These are phyloP conservation scores for Kwoniella bestiolae DNA, from an alignment of 768 basidiomycete genomes.

Conservation along the genomic window DNA sequence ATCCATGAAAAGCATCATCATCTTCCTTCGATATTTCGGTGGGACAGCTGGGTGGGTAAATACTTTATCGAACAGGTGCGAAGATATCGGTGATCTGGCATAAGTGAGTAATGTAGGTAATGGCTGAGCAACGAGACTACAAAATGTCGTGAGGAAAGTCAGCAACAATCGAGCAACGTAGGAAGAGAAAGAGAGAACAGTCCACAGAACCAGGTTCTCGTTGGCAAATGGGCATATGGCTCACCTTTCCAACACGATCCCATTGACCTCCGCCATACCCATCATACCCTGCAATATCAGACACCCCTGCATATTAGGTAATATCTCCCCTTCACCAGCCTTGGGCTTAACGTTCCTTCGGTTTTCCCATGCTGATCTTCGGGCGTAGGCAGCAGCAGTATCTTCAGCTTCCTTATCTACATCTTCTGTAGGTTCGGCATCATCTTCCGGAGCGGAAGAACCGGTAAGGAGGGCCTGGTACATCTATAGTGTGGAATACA, in stretches of 20 bases:
- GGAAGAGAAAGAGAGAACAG: too few species aligned
- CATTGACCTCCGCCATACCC: slow-evolving; percentile 70
- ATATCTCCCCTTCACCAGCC: slow-evolving; percentile 59
- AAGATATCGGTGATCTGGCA: slow-evolving; percentile 70
- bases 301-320: slow-evolving; percentile 80
- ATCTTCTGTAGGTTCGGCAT: slow-evolving; percentile 26
- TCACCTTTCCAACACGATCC: slow-evolving; percentile 72
- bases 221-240: too few species aligned
- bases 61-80: slow-evolving; percentile 75
- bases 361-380: slow-evolving; percentile 48
- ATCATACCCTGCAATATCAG: slow-evolving; percentile 83
- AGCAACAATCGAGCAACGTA: too few species aligned
- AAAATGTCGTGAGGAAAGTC: too few species aligned
- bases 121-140: slow-evolving; percentile 67
- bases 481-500: slow-evolving; percentile 21
- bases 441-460: slow-evolving; percentile 22
- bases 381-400: slow-evolving; percentile 47
- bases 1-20: slow-evolving; percentile 76
- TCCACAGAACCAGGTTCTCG: too few species aligned
- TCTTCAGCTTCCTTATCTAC: slow-evolving; percentile 47
- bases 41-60: slow-evolving; percentile 72
- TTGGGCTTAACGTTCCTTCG: slow-evolving; percentile 43
- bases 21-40: slow-evolving; percentile 68
- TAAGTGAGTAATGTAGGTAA: slow-evolving; percentile 67
- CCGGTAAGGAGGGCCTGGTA: slow-evolving; percentile 48